Percentiles rank a stretch among this genome's conserved stretches.
phyloP scores from a whole-genome alignment of 768 basidiomycete genomes.

The Phylloporus sp. region DNA sequence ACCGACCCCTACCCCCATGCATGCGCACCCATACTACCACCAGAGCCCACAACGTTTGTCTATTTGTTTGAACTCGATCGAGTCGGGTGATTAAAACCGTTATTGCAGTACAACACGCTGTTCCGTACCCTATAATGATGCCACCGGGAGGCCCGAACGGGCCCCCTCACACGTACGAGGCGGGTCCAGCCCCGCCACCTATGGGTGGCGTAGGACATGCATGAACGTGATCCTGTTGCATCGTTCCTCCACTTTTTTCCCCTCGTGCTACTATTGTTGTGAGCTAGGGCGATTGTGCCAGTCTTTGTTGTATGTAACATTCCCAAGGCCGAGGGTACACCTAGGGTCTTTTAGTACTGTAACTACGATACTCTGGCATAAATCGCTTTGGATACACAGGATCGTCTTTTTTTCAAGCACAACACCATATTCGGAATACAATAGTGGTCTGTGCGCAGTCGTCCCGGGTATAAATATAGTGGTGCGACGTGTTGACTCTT shows the following conservation, averaged over 20 bases:
- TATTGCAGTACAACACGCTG: conserved; percentile 74
- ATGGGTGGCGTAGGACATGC: conserved; percentile 73
- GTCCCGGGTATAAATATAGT: conserved; percentile 9
- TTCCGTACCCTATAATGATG: conserved; percentile 89
- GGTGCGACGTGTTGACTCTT: not conserved
- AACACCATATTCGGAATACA: not conserved
- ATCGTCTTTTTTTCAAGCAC: not conserved
- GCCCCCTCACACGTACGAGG: conserved; percentile 73
- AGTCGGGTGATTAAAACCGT: conserved; percentile 25
- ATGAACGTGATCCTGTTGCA: conserved; percentile 31
- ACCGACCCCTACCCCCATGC: conserved; percentile 84
- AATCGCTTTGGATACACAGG: conserved; percentile 24
- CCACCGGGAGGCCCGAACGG: conserved; percentile 63
- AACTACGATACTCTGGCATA: conserved; percentile 29
- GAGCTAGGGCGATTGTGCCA: conserved; percentile 23
- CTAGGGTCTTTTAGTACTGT: conserved; percentile 19
- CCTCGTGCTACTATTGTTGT: conserved; percentile 24
- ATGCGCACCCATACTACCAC: conserved; percentile 85
- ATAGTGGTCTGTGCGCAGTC: conserved; percentile 19
- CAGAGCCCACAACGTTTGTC: conserved; percentile 81
- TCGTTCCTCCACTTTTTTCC: conserved; percentile 6
- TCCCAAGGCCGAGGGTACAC: conserved; percentile 6
- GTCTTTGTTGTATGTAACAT: conserved; percentile 29
- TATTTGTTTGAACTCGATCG: conserved; percentile 13
- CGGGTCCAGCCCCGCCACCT: conserved; percentile 61